These are phyloP conservation scores for Aspergillus ochraceus DNA, from an alignment of 2,329 filamentous ascomycete species.

Conservation along the genomic window DNA sequence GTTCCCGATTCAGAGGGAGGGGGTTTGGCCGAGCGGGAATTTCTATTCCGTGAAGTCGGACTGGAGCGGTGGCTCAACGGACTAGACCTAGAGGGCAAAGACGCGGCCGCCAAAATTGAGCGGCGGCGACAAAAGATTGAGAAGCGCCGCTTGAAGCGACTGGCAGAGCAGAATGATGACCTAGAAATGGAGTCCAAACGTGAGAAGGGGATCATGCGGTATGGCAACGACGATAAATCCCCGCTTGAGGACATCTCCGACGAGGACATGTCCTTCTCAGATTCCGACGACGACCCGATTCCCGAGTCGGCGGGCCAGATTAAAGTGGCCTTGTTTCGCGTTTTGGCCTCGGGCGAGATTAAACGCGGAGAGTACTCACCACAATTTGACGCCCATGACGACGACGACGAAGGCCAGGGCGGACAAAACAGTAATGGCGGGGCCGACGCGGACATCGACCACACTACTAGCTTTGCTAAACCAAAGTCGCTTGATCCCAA, in stretches of 20 bases:
- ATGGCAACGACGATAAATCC: slow-evolving; percentile 73
- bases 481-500: slow-evolving; percentile 95
- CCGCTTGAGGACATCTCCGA: slow-evolving; percentile 73
- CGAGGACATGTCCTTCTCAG: slow-evolving; percentile 66
- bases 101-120: slow-evolving; percentile 78
- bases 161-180: slow-evolving; percentile 55
- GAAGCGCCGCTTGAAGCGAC: slow-evolving; percentile 77
- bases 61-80: slow-evolving; percentile 96
- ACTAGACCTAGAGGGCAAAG: slow-evolving; percentile 88
- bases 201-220: slow-evolving; percentile 67
- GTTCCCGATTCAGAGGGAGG: slow-evolving; percentile 88
- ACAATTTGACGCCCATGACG: slow-evolving; percentile 91
- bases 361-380: slow-evolving; percentile 98
- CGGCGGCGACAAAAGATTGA: slow-evolving; percentile 68
- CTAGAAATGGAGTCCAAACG: slow-evolving; percentile 41
- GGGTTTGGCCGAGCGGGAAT: slow-evolving; percentile 92
- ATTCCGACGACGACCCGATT: slow-evolving; percentile 79
- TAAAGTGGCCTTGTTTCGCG: slow-evolving; percentile 94
- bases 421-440: slow-evolving; percentile 56
- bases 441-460: slow-evolving; percentile 82
- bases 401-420: slow-evolving; percentile 70
- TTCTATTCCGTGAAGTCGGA: slow-evolving; percentile 94
- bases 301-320: slow-evolving; percentile 96
- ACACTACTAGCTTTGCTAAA: slow-evolving; percentile 96
- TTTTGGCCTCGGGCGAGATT: slow-evolving; percentile 92